phyloP scores from a whole-genome alignment of 257 asterid species.

The Solanum tacnaense region DNA sequence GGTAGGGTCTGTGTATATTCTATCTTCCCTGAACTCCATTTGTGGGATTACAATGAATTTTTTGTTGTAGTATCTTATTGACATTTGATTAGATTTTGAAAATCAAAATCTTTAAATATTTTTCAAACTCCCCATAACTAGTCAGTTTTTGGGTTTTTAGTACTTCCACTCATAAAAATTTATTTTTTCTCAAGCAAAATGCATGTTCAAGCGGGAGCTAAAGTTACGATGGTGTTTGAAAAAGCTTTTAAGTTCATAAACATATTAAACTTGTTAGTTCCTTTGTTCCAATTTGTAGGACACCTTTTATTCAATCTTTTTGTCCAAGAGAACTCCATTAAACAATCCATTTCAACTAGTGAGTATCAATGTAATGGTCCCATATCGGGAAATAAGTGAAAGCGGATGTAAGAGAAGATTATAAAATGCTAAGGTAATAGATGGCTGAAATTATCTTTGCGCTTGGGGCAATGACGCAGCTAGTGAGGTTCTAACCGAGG shows the following conservation, averaged over 20 bases:
- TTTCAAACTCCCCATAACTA: not conserved
- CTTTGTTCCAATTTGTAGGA: not conserved
- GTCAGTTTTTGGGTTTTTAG: not conserved
- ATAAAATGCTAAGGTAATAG: not conserved
- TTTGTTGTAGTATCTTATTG: too few species aligned
- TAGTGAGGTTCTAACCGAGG: conserved; percentile 4
- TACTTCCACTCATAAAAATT: not conserved
- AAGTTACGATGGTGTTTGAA: not conserved
- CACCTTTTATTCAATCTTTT: not conserved
- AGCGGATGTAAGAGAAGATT: not conserved
- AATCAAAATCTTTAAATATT: too few species aligned
- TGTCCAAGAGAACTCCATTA: not conserved
- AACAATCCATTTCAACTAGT: not conserved
- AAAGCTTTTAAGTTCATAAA: not conserved
- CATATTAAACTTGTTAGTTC: not conserved
- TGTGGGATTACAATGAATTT: not conserved
- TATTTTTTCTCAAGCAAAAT: too few species aligned
- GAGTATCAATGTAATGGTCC: not conserved
- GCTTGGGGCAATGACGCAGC: conserved; percentile 6
- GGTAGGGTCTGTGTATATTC: too few species aligned
- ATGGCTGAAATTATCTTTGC: rapidly evolving
- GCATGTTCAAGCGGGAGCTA: not conserved
- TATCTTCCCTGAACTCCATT: too few species aligned
- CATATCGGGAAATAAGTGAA: not conserved
- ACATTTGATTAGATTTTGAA: not conserved